Base-by-base conservation (phyloP, 2,329 filamentous ascomycete species). In the Cladosporium sp. region DNA sequence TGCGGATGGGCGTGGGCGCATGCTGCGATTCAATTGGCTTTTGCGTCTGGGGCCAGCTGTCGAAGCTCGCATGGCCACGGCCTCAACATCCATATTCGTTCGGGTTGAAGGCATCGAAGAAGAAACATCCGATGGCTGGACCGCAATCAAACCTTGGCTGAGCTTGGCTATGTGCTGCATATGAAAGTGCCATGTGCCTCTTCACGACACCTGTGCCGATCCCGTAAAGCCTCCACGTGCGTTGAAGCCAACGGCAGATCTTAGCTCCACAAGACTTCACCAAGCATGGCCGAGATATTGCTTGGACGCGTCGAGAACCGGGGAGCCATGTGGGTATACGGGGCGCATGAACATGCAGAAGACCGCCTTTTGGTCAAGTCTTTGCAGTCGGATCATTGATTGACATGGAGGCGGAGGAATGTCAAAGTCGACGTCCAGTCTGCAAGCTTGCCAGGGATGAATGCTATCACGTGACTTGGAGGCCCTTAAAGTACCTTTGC, bases 241-340 rank as follows among this genome's bases (percentile, higher is more conserved):
- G 30, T 23, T 26, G 36, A 5, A 21, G 56, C 32, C 32, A 26
- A 54, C 39, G 39, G 51, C 51, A 28, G 51, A 54, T 54, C 51
- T 8, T 16, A 11, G 18, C 26, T 30, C 51, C 51, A 54, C 51
- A 54, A 28, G 18, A 54, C 18, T 54, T 21, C 26, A n/a, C 18
- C 56, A 58, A 58, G 56, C 56, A 43, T 58, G 36, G 21, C 56
- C 34, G 23, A 39, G 34, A 25, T 43, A 26, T 58, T 58, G 56
- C 56, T 46, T 58, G 34, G 16, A 21, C 51, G n/a, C n/a, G n/a
- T 46, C 39, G 36, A 43, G 34, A 14, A 14, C 34, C 34, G 16
- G 34, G 34, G 16, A 18, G 34, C 34, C 34, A 5, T 39, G 4
- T 39, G 16, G 16, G 5, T 39, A 6, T 18, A 18, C 16, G 18